Evolutionary conservation across 2,329 filamentous ascomycete genomes (phyloP).

Genomic region (Penicillium sp.): DNA sequence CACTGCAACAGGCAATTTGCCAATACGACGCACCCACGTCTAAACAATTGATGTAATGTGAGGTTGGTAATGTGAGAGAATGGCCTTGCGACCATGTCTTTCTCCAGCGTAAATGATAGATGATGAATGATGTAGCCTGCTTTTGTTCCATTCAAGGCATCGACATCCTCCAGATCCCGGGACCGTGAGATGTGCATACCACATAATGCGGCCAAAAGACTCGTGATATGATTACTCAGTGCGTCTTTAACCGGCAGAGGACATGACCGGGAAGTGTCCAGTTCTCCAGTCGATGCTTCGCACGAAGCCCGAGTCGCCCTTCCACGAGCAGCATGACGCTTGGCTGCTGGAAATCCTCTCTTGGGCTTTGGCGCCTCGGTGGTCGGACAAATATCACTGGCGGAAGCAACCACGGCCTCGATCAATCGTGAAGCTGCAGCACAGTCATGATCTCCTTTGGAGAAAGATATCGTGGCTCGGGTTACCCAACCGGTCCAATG

Average conservation of each 20-base stretch:
- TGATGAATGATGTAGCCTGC: conserved; percentile 24
- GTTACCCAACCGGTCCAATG: conserved; percentile 35
- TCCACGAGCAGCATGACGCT: background rate
- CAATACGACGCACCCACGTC: conserved; percentile 32
- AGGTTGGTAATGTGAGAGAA: conserved; percentile 2
- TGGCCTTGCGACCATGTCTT: conserved; percentile 17
- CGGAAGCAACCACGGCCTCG: conserved; percentile 31
- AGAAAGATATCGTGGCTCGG: conserved; percentile 35
- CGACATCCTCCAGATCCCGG: conserved; percentile 24
- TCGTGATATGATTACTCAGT: conserved; percentile 34
- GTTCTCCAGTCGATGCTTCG: conserved; percentile 1
- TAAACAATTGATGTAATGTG: conserved; percentile 25
- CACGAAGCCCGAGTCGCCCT: conserved; percentile 21
- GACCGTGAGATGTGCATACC: conserved; percentile 36
- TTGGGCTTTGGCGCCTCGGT: background rate
- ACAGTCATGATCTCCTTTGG: conserved; percentile 31
- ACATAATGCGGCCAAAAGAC: conserved; percentile 34
- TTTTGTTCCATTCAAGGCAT: conserved; percentile 18
- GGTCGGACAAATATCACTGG: conserved; percentile 17
- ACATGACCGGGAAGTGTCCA: conserved; percentile 18
- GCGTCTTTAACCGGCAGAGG: conserved; percentile 35
- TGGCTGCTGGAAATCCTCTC: background rate
- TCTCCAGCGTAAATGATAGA: conserved; percentile 24
- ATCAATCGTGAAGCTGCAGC: conserved; percentile 30
- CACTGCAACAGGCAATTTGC: conserved; percentile 29